These are phyloP conservation scores for Cladosporium velox DNA, from an alignment of 2,329 filamentous ascomycete genomes.

Conservation along the genomic window DNA sequence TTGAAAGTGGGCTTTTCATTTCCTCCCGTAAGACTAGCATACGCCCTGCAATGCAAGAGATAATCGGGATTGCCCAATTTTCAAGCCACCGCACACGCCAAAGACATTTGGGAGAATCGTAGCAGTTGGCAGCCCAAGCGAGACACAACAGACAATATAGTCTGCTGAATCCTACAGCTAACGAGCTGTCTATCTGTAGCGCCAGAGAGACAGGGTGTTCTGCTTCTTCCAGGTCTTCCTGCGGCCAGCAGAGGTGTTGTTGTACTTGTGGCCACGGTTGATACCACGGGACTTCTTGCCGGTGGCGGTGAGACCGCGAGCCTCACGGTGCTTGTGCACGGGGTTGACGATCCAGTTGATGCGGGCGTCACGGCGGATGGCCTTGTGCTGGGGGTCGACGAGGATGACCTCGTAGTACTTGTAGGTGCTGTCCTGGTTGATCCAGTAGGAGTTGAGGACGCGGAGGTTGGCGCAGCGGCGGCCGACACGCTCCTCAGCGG, in stretches of 20 bases:
- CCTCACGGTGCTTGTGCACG: conserved; percentile 99
- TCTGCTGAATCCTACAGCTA: conserved; percentile 13
- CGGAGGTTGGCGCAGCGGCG: conserved; percentile 98
- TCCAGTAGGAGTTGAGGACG: conserved; percentile 99
- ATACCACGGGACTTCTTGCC: conserved; percentile 99
- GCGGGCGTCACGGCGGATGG: conserved; percentile 96
- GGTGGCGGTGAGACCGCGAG: conserved; percentile 93
- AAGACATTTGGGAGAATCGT: conserved; percentile 13
- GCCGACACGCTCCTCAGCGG: conserved; percentile 99
- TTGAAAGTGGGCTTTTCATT: conserved; percentile 21
- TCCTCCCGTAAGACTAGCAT: conserved; percentile 20
- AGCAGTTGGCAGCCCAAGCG: conserved; percentile 16
- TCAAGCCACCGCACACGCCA: conserved; percentile 19
- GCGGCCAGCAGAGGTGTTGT: conserved; percentile 94
- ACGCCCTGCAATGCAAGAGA: conserved; percentile 19
- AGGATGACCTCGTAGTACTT: conserved; percentile 99
- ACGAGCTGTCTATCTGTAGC: conserved; percentile 73
- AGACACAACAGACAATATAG: conserved; percentile 3
- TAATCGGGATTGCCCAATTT: conserved; percentile 10
- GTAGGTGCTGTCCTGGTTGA: conserved; percentile 99
- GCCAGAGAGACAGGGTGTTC: conserved; percentile 99
- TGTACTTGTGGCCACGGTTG: conserved; percentile 99
- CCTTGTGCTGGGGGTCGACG: conserved; percentile 99
- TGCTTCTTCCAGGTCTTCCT: conserved; percentile 99
- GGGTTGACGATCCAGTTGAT: conserved; percentile 99